A percentile compares a stretch with the other conserved stretches of the same genome.
Conservation (phyloP, 441 rosid species). For the Brassica balearica region DNA sequence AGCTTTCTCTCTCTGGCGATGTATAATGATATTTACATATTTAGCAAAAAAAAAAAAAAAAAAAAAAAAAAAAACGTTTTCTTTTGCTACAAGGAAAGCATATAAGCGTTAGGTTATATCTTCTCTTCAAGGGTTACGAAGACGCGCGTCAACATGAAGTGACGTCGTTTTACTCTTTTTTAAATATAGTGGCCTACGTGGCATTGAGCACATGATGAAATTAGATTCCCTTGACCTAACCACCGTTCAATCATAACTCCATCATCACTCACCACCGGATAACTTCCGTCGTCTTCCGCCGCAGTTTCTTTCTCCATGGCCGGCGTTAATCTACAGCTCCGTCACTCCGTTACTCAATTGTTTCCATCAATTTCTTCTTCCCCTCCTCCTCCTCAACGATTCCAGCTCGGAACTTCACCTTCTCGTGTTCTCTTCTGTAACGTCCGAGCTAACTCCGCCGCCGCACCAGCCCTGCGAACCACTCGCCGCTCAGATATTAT, state of each 20-base stretch:
- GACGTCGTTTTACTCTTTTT: neutral
- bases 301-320: constrained; percentile 37
- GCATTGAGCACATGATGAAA: constrained; percentile 37
- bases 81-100: constrained; percentile 32
- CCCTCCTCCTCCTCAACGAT: constrained; percentile 35
- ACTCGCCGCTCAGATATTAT: constrained; percentile 35
- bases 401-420: constrained; percentile 30
- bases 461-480: constrained; percentile 26
- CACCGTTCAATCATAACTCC: constrained; percentile 11
- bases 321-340: constrained; percentile 42
- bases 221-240: constrained; percentile 25
- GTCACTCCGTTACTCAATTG: constrained; percentile 36
- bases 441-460: constrained; percentile 39
- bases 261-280: constrained; percentile 36
- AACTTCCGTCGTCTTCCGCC: constrained; percentile 41
- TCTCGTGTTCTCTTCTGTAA: constrained; percentile 35
- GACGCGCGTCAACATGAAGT: neutral
- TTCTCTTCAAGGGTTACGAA: neutral
- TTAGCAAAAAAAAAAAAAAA: no score
- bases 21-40: no score
- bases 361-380: constrained; percentile 35
- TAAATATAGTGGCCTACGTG: constrained; percentile 16
- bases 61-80: neutral
- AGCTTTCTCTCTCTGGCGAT: no score
- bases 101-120: neutral